phyloP scores from a whole-genome alignment of 1,284 basidiomycete species.

The Golubevia pallescens region DNA sequence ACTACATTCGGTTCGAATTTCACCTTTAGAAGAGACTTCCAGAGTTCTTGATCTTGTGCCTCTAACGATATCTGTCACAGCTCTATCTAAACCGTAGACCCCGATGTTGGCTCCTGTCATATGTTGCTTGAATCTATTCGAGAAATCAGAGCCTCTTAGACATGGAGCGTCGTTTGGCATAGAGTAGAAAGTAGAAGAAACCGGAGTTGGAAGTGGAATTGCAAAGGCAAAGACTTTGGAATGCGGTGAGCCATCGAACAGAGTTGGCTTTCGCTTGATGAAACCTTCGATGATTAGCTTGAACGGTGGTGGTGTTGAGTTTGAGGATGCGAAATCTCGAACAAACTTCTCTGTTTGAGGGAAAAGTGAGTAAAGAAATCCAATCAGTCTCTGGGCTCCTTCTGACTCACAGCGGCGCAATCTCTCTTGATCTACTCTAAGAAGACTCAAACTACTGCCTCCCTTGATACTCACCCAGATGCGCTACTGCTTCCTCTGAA shows the following conservation, averaged over 20 bases:
- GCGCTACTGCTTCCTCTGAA: too few species aligned
- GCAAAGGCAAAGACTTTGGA: background rate
- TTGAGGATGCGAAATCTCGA: too few species aligned
- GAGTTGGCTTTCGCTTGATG: background rate
- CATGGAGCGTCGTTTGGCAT: background rate
- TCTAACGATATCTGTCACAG: background rate
- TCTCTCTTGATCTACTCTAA: too few species aligned
- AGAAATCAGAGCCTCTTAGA: background rate
- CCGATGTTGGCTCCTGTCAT: background rate
- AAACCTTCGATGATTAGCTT: background rate
- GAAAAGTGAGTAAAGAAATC: too few species aligned
- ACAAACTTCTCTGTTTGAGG: too few species aligned
- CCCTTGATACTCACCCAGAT: too few species aligned
- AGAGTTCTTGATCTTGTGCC: background rate
- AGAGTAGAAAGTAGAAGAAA: background rate
- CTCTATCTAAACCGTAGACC: background rate
- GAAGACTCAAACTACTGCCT: too few species aligned
- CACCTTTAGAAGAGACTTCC: background rate
- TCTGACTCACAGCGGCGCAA: too few species aligned
- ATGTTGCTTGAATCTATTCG: background rate
- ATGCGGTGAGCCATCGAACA: background rate
- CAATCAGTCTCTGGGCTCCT: too few species aligned
- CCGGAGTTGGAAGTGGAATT: background rate
- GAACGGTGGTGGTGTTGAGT: background rate
- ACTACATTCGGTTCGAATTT: background rate